Base-by-base conservation (phyloP, 805 yeast genomes). In the Priceomyces melissophilus region DNA sequence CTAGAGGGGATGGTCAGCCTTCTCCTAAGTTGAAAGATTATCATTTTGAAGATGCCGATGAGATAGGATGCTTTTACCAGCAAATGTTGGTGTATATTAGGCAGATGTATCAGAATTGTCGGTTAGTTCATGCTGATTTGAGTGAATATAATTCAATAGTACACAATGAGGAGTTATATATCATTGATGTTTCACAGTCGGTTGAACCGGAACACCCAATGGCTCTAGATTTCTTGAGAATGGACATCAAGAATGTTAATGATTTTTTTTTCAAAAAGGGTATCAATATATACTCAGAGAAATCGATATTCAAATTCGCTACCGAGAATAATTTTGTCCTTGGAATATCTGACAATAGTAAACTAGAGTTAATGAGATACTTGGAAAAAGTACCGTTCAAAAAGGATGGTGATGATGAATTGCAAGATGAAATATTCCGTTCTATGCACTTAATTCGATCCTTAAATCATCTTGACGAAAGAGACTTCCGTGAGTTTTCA, bases 121-220 rank as follows among this genome's bases (percentile, higher is more conserved):
- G 89, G 15, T 73, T 93, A 28, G 95, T 93, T 8, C 99, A 93
- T 69, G 99, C 99, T 0, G 99, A 93, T 73, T 71, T 93, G 57
- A 84, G 95, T 46, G 99, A 93, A 62, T 93, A 93, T 68, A 93
- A 93, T 60, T 78, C 89, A 2, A 84, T 93, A 40, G 86, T 93
- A 15, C 97, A 91, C 56, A 60, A 86, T 6, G 82, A 76, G 27
- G 77, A 79, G 56, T 67, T 93, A 23, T 89, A 85, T 63, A 86
- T 93, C 43, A 87, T 93, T 51, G 99, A 93, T 66, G 99, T 93
- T 9, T 90, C 98, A 1, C 99, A 93, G 61, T 82, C 95, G 30
- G 98, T 93, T 16, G 98, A 93, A 61, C 97, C 96, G 8, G 96
- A 89, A 53, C 99, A 93, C 63, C 98, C 96, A 9, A 88, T 88